Evolutionary conservation across 148 eudicot species (phyloP), one percentile per base, ranked within the genome.

Genomic region (Suaeda aralocaspica): DNA sequence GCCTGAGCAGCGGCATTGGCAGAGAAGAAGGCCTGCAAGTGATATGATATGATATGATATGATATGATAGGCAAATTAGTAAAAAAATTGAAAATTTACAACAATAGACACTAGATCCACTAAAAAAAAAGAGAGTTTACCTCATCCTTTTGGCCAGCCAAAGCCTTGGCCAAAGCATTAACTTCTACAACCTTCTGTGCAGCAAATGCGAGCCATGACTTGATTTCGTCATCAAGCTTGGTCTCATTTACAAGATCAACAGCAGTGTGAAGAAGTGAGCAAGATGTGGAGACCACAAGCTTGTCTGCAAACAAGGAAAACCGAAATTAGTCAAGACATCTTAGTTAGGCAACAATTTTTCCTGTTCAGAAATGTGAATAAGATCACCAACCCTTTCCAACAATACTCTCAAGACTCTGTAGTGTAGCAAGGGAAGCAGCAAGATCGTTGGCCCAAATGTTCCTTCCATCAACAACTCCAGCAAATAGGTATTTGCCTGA

Each of bases 191-290:
- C 84, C 56, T 92, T 89, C 73, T 92, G 97, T 49, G 97, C 97
- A 74, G 97, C 96, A 82, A 92, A 92, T 67, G 97, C 96, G 36
- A 92, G 85, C 97, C 97, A 92, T 58, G 96, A 92, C 85, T 87
- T 92, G 69, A 92, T 84, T 76, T 92, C 97, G 28, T 79, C 63
- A 74, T 92, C 97, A 53, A 92, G 73, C 92, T 92, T 92, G 50
- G 96, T 77, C 85, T 92, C 97, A 39, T 92, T 92, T 4, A 86
- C 83, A 39, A 92, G 85, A 80, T 92, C 97, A 50, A 92, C 97
- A 77, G 97, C 89, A 25, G 97, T 87, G 91, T 92, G 97, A 67
- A 87, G 96, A 76, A 92, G 96, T 62, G 97, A 92, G 82, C 88
- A 87, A n/a, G 97, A 92, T 73, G 96, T 92, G 63, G 97, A 92